Percentiles rank a stretch among this genome's conserved stretches.
These are phyloP conservation scores for Phytophthora tentaculata DNA, from an alignment of 352 stramenopile species.

Conservation along the genomic window DNA sequence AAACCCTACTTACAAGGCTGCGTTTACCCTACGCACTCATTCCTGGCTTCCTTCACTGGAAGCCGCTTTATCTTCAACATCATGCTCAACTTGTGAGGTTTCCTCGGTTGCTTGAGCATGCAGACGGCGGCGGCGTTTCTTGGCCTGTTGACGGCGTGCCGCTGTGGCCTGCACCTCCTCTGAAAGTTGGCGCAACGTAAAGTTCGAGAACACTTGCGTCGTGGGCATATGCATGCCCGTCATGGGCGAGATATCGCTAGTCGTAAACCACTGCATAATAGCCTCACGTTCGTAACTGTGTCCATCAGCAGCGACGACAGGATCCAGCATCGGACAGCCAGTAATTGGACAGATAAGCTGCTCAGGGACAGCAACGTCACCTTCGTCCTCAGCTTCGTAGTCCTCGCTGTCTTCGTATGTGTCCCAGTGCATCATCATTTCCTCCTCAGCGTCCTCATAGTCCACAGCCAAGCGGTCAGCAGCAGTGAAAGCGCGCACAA, in stretches of 20 bases:
- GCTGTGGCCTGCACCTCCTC: conserved; percentile 58
- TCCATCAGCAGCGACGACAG: conserved; percentile 96
- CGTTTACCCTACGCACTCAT: conserved; percentile 13
- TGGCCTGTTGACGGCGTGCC: conserved; percentile 34
- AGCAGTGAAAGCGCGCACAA: conserved; percentile 58
- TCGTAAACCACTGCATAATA: conserved; percentile 94
- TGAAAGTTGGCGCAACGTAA: conserved; percentile 70
- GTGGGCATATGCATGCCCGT: conserved; percentile 76
- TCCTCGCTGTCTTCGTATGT: conserved; percentile 40
- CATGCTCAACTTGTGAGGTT: not conserved
- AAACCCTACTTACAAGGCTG: conserved; percentile 11
- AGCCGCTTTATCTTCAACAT: conserved; percentile 20
- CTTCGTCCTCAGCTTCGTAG: conserved; percentile 27
- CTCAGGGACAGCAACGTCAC: conserved; percentile 45
- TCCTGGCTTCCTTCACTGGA: conserved; percentile 36
- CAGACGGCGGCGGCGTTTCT: conserved; percentile 14
- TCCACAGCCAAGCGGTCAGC: conserved; percentile 37
- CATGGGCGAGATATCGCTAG: conserved; percentile 79
- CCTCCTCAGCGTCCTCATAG: conserved; percentile 39
- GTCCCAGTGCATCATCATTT: conserved; percentile 43
- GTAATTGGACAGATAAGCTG: conserved; percentile 94
- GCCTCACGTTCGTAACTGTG: conserved; percentile 97
- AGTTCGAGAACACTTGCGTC: conserved; percentile 81
- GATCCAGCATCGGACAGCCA: conserved; percentile 94
- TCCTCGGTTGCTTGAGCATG: conserved; percentile 12